Base-by-base conservation (phyloP, 75 land plant genomes). In the Isoetes taiwanensis region DNA sequence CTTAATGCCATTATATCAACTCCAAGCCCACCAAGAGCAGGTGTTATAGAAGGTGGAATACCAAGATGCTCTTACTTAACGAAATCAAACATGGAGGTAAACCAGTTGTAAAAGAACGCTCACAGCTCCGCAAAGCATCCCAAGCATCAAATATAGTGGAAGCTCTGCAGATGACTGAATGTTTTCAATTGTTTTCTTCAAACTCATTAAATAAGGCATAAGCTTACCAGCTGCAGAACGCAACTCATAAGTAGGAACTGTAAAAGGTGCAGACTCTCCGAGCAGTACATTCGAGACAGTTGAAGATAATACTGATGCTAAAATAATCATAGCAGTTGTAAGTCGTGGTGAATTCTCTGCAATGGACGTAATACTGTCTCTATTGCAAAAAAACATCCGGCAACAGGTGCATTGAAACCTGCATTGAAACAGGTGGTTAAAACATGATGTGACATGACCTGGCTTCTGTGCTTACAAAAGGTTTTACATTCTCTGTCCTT, bases 381-480 rank as follows among this genome's bases (percentile, higher is more conserved):
- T 67, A 93, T 93, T 17, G 98, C 89, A 75, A 93, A 93, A 64
- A 93, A 93, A 19, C 96, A 84, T 20, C 90, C 90, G 17, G 90
- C 79, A 68, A 85, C 90, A 28, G 90, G 83, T 29, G 98, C 98
- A 76, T 93, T 93, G 67, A 93, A 93, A 39, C 98, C 98, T 93
- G 78, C 61, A 67, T 43, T 8, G n/a, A n/a, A n/a, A n/a, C n/a
- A n/a, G n/a, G n/a, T n/a, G n/a, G n/a, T n/a, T n/a, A n/a, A n/a
- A n/a, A n/a, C n/a, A n/a, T n/a, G n/a, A n/a, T n/a, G n/a, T n/a
- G n/a, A n/a, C n/a, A n/a, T n/a, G n/a, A n/a, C n/a, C n/a, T n/a
- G n/a, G n/a, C n/a, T n/a, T n/a, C n/a, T n/a, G n/a, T n/a, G n/a
- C n/a, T n/a, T n/a, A n/a, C n/a, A n/a, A n/a, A n/a, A n/a, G n/a